Evolutionary conservation across 2,329 filamentous ascomycete genomes (phyloP).

Genomic region (Corinectria fuckeliana): DNA sequence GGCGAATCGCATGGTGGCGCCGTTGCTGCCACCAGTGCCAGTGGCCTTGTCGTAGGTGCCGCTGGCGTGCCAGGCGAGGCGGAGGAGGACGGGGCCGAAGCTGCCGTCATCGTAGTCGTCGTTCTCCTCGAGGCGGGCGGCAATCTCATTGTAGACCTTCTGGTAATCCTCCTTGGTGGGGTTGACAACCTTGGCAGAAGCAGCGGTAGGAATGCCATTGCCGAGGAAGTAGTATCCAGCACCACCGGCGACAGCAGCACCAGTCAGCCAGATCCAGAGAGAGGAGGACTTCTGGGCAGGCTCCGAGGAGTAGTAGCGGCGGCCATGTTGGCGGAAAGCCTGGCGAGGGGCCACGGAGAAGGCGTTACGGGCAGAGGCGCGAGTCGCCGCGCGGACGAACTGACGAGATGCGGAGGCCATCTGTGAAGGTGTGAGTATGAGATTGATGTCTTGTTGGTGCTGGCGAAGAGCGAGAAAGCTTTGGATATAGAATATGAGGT

Average conservation of each 20-base stretch:
- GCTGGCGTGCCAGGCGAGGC: slow-evolving; percentile 92
- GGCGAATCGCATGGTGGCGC: slow-evolving; percentile 94
- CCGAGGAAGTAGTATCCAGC: slow-evolving; percentile 72
- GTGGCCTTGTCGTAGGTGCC: slow-evolving; percentile 92
- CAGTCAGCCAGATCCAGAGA: slow-evolving; percentile 63
- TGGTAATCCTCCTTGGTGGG: slow-evolving; percentile 90
- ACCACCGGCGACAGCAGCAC: slow-evolving; percentile 65
- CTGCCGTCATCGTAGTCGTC: slow-evolving; percentile 97
- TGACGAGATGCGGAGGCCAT: slow-evolving; percentile 57
- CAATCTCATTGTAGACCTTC: slow-evolving; percentile 90
- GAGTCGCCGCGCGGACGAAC: slow-evolving; percentile 64
- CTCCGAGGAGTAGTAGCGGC: slow-evolving; percentile 81
- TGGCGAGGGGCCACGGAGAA: slow-evolving; percentile 68
- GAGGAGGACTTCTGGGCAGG: slow-evolving; percentile 59
- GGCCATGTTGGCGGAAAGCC: slow-evolving; percentile 75
- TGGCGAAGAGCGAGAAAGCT: not conserved
- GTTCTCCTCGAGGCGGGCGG: slow-evolving; percentile 80
- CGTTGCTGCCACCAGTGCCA: slow-evolving; percentile 90
- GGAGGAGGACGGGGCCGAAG: slow-evolving; percentile 89
- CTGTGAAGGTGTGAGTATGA: slow-evolving; percentile 28
- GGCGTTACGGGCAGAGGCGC: slow-evolving; percentile 62
- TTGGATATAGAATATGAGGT: not conserved
- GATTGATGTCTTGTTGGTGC: not conserved
- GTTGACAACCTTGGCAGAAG: slow-evolving; percentile 66
- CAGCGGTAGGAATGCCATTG: slow-evolving; percentile 57